Conservation (phyloP, 192 early-diverging fungal genomes). For the Hyaloraphidium curvatum region DNA sequence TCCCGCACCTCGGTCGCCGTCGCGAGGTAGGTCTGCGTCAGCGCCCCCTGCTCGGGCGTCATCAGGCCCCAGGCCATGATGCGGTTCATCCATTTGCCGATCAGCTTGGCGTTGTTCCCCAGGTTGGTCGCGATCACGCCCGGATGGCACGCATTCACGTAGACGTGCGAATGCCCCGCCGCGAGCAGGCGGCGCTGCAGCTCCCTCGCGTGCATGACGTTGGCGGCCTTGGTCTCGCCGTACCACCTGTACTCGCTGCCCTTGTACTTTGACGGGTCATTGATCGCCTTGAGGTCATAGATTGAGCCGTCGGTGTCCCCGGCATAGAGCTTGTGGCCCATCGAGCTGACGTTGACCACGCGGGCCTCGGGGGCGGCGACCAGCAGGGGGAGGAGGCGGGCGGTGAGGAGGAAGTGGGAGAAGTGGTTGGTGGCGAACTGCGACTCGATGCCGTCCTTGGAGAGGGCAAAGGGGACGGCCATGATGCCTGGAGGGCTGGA, state of each 20-base stretch:
- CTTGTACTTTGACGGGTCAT: background rate
- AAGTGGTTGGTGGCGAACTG: slow-evolving; percentile 50
- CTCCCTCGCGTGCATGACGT: background rate
- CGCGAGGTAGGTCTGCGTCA: slow-evolving; percentile 19
- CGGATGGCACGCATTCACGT: background rate
- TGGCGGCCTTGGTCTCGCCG: background rate
- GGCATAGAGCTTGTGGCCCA: slow-evolving; percentile 12
- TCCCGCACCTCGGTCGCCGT: slow-evolving; percentile 15
- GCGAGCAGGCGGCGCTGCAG: no score
- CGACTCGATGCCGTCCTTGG: slow-evolving; percentile 38
- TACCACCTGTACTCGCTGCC: slow-evolving; percentile 4
- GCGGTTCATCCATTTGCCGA: no score
- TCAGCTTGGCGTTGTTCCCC: no score
- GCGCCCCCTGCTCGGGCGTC: slow-evolving; percentile 14
- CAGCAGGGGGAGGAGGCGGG: slow-evolving; percentile 12
- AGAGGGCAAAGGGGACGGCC: slow-evolving; percentile 26
- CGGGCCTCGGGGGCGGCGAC: slow-evolving; percentile 21
- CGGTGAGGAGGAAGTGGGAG: slow-evolving; percentile 24
- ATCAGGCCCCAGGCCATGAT: no score
- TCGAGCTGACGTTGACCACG: slow-evolving; percentile 24
- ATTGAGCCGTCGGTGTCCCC: slow-evolving; percentile 20
- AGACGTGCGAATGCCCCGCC: background rate
- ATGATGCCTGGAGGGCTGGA: slow-evolving; percentile 25
- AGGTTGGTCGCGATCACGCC: background rate
- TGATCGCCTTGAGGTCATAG: slow-evolving; percentile 13